phyloP scores from a whole-genome alignment of 345 rosid species.

The Moricandia arvensis region DNA sequence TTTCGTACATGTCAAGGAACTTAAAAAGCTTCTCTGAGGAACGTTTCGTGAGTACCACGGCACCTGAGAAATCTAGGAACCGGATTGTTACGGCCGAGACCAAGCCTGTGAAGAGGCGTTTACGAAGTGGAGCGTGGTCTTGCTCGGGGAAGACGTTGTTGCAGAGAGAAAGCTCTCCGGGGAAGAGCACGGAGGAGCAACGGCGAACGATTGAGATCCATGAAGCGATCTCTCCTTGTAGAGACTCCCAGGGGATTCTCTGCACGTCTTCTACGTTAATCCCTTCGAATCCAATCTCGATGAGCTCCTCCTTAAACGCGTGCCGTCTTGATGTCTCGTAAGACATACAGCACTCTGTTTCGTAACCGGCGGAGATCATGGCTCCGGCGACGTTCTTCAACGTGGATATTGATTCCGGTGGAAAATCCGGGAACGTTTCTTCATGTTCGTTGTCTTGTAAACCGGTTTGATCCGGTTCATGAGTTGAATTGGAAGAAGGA shows the following conservation, averaged over 20 bases:
- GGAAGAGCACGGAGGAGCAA: slow-evolving; percentile 45
- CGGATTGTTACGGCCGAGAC: slow-evolving; percentile 45
- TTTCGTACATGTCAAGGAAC: slow-evolving; percentile 75
- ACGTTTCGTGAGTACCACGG: slow-evolving; percentile 55
- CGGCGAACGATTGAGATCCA: slow-evolving; percentile 61
- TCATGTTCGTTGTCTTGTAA: slow-evolving; percentile 27
- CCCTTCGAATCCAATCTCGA: slow-evolving; percentile 53
- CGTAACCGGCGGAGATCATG: slow-evolving; percentile 71
- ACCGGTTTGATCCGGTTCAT: slow-evolving; percentile 24
- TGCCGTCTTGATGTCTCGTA: slow-evolving; percentile 51
- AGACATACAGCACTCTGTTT: slow-evolving; percentile 58
- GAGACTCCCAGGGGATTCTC: slow-evolving; percentile 64
- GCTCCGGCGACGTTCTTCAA: slow-evolving; percentile 54
- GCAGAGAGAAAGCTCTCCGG: slow-evolving; percentile 53
- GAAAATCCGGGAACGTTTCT: slow-evolving; percentile 43
- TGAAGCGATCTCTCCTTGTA: slow-evolving; percentile 63
- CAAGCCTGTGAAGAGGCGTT: slow-evolving; percentile 51
- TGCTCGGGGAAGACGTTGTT: slow-evolving; percentile 45
- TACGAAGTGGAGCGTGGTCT: slow-evolving; percentile 31
- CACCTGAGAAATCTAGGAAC: slow-evolving; percentile 65
- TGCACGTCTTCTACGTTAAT: slow-evolving; percentile 72
- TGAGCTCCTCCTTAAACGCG: slow-evolving; percentile 51
- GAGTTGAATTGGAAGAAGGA: slow-evolving; percentile 14
- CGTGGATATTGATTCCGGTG: slow-evolving; percentile 41
- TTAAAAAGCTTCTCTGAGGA: slow-evolving; percentile 81